Evolutionary conservation across 495 filamentous ascomycete genomes (phyloP), one percentile per base, ranked within the genome.

Genomic region (Neurospora sp.): DNA sequence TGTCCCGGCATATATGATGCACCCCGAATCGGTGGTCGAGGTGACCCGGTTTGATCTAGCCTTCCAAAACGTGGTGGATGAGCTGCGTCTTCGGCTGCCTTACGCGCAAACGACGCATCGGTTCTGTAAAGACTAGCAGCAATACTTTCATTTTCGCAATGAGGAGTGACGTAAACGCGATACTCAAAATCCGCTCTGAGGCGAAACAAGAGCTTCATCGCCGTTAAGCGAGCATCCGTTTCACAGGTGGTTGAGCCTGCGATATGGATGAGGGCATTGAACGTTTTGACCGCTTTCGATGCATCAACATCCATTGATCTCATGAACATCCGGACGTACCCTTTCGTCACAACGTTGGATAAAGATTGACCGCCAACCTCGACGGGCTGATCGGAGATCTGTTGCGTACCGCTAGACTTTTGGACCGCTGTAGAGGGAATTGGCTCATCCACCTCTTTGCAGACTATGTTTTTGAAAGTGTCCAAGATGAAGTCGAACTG

Each of bases 121-220:
- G 90, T 94, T 40, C 93, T 89, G 74, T 88, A 90, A 8, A 97
- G 81, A 8, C 89, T 86, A 38, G 87, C 87, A 45, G 95, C 92
- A 12, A 97, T 81, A 68, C 86, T 87, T 75, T 91, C 89, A 53
- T 87, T 89, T 75, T 96, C 93, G 0, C 88, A 86, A 8, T 85
- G 84, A 8, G 86, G 80, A 2, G 88, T 86, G 38, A 97, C 81
- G 53, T 89, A 90, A 4, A 98, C 86, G 41, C 88, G 87, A 68
- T 93, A 86, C 18, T 90, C 87, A 39, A 89, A 91, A 78, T 97
- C 92, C 38, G 93, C 92, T 69, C 95, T 87, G 22, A 98, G 82
- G 27, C 95, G 89, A 77, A 96, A 94, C 8, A 98, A 84, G 61
- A 97, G 81, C 76, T 93, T 96, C 83, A 97, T 88, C 4, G 91